These are phyloP conservation scores for Panellus pusillus DNA, from an alignment of 768 basidiomycete species.

Conservation along the genomic window DNA sequence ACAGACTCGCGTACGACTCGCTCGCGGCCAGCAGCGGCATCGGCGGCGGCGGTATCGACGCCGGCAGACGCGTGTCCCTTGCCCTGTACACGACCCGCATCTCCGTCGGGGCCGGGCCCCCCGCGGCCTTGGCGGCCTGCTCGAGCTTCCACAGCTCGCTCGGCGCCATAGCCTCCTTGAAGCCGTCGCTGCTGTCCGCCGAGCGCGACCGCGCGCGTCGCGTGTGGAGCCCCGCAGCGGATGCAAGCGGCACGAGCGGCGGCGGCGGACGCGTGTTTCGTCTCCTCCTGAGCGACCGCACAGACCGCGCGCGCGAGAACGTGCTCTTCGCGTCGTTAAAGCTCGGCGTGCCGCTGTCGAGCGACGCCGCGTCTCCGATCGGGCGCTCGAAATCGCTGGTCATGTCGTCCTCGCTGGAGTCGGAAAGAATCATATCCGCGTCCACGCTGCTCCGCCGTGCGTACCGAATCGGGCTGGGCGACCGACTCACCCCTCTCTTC, in stretches of 20 bases:
- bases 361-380: not conserved
- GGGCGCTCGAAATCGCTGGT: not conserved
- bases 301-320: conserved; percentile 17
- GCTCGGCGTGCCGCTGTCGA: conserved; percentile 5
- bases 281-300: conserved; percentile 1
- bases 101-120: conserved; percentile 1
- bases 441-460: conserved; percentile 16
- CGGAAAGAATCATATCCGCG: conserved; percentile 13
- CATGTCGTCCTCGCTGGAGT: conserved; percentile 14
- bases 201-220: conserved; percentile 8
- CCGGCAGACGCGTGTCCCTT: conserved; percentile 13
- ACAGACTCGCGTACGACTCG: conserved; percentile 3
- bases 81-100: conserved; percentile 20
- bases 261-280: conserved; percentile 18
- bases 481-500: not conserved
- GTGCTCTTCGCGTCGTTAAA: conserved; percentile 19
- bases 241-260: conserved; percentile 18
- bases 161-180: conserved; percentile 16
- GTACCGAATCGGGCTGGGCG: conserved; percentile 19
- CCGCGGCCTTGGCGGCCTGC: conserved; percentile 8
- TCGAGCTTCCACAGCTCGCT: conserved; percentile 19
- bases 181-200: conserved; percentile 19
- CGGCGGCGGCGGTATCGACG: conserved; percentile 15
- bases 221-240: conserved; percentile 11
- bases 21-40: conserved; percentile 1